Percentiles rank a stretch among this genome's conserved stretches.
phyloP scores from a whole-genome alignment of 768 basidiomycete species.

The Russula sp. region DNA sequence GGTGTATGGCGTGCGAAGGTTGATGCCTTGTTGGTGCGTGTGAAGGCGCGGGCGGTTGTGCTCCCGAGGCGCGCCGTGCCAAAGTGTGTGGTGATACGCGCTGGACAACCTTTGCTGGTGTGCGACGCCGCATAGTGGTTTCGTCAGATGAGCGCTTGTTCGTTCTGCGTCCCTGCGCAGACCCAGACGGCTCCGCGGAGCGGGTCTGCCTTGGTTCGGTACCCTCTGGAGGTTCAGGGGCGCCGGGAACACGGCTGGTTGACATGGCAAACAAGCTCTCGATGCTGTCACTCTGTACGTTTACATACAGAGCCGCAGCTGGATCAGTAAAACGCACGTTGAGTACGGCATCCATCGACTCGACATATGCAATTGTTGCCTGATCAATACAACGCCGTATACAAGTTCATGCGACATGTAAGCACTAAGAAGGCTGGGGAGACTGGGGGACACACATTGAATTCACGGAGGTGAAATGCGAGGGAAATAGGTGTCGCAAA shows the following conservation, averaged over 20 bases:
- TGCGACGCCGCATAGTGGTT: conserved; percentile 9
- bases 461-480: conserved; percentile 79
- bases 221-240: conserved; percentile 8
- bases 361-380: conserved; percentile 80
- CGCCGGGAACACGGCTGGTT: conserved; percentile 58
- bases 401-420: neutral
- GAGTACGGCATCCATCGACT: conserved; percentile 60
- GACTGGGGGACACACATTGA: conserved; percentile 52
- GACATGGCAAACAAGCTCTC: conserved; percentile 76
- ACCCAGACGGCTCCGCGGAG: conserved; percentile 15
- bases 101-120: conserved; percentile 27
- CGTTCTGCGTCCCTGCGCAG: conserved; percentile 6
- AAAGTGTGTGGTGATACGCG: conserved; percentile 18
- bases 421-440: conserved; percentile 15
- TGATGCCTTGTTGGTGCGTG: neutral
- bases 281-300: conserved; percentile 63
- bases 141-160: conserved; percentile 26
- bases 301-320: conserved; percentile 70
- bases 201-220: conserved; percentile 10
- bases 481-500: conserved; percentile 61
- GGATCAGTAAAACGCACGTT: conserved; percentile 77
- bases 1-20: neutral
- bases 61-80: conserved; percentile 30
- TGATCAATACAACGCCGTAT: conserved; percentile 34
- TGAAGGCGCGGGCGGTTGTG: conserved; percentile 16